Evolutionary conservation across 495 filamentous ascomycete genomes (phyloP), one percentile per base, ranked within the genome.

Genomic region (Aspergillus biplanus): DNA sequence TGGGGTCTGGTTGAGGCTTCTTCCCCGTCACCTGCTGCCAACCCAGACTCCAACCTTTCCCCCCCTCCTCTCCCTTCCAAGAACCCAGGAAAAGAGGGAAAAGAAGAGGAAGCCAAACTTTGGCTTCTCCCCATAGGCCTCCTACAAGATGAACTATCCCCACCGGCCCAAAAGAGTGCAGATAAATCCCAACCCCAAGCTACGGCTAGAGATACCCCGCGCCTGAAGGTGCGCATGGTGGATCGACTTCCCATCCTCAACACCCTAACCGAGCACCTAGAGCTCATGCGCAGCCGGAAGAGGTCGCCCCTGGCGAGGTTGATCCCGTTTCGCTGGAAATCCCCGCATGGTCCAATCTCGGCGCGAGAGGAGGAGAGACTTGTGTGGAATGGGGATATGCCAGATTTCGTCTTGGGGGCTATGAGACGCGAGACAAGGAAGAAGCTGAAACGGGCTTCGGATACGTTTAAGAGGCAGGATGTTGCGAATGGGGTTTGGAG

Each of bases 371-470:
- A 75, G 15, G 61, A 65, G 11, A 60, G 72, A 6, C 37, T 85
- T 13, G 67, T 83, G 4, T 94, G 89, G 89, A 83, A 88, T 15
- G 44, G 77, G 37, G 89, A 93, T 66, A 92, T 92, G 87, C 80
- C 83, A n/a, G 70, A 72, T 0, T 84, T 88, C 49, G 61, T 92
- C 4, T 73, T 89, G 0, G 71, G 75, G 7, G 57, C 81, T 34
- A 79, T 90, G 78, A 77, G 86, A 4, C 67, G 73, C 13, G 71
- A 80, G 3, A 75, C 85, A 11, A 60, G 80, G 1, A 79, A 83
- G 58, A 59, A 64, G 12, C 57, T 86, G 37, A 61, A 71, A 46
- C 67, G 69, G 55, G 67, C 58, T 32, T 75, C 62, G 46, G 56
- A 58, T 48, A 66, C 32, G 33, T 67, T 64, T 42, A 60, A 65